Conservation (phyloP, 1,139 yeast species). For the Suhomyces atakaporum region DNA sequence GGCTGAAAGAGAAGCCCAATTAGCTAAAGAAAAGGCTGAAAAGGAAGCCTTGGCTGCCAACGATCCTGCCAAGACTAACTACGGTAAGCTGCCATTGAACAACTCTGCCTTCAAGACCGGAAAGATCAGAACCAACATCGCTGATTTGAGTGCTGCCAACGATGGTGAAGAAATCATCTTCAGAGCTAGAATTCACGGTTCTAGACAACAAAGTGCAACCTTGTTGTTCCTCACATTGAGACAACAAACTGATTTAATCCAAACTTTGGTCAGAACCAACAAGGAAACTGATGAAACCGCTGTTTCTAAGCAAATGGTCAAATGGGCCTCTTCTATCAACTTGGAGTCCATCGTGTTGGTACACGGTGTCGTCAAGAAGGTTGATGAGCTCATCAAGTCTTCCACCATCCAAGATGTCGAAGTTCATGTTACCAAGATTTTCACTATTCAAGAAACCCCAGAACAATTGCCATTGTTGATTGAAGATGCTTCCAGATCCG, state of each 20-base stretch:
- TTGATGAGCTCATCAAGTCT: constrained; percentile 83
- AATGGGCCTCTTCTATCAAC: constrained; percentile 87
- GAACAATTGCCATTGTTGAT: constrained; percentile 89
- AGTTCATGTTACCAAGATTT: constrained; percentile 72
- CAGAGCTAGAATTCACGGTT: constrained; percentile 91
- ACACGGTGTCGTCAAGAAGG: constrained; percentile 79
- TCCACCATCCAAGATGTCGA: constrained; percentile 93
- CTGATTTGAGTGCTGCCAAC: constrained; percentile 57
- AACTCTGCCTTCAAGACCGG: constrained; percentile 75
- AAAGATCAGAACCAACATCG: constrained; percentile 55
- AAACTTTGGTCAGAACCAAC: constrained; percentile 76
- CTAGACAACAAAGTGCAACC: constrained; percentile 95
- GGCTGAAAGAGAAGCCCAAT: constrained; percentile 88
- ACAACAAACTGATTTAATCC: constrained; percentile 82
- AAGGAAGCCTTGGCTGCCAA: constrained; percentile 77
- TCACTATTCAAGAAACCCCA: constrained; percentile 84
- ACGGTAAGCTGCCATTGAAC: constrained; percentile 87
- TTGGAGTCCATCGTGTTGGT: constrained; percentile 91
- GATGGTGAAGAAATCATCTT: constrained; percentile 80
- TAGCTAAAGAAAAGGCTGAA: constrained; percentile 85
- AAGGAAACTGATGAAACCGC: constrained; percentile 55
- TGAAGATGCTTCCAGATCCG: constrained; percentile 96
- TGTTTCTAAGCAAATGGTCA: constrained; percentile 92
- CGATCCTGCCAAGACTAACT: constrained; percentile 83
- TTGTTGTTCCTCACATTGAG: constrained; percentile 88